Percentiles rank a stretch among this genome's conserved stretches.
Conservation (phyloP, 164 flowering plant genomes). For the Nelumbo lutea region DNA sequence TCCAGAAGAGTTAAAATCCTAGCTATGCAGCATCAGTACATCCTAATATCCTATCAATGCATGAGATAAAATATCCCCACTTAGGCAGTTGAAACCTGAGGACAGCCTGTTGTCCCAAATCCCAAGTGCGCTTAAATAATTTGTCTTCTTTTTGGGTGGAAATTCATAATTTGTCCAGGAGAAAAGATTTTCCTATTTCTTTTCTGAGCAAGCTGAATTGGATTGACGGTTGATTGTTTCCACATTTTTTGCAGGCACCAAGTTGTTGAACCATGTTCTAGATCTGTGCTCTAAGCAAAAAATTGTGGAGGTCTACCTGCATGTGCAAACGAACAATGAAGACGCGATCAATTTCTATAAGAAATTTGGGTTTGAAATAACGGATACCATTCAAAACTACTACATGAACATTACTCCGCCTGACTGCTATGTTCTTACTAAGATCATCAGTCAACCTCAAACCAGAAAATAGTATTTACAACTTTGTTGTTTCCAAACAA, state of each 20-base stretch:
- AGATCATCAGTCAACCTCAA: slow-evolving; percentile 42
- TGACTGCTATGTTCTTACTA: slow-evolving; percentile 82
- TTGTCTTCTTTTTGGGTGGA: too few relatives aligned
- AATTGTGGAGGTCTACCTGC: slow-evolving; percentile 81
- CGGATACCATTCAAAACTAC: slow-evolving; percentile 86
- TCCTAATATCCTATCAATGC: too few relatives aligned
- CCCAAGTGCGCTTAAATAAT: too few relatives aligned
- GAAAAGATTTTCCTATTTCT: too few relatives aligned
- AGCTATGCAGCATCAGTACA: too few relatives aligned
- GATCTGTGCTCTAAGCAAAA: slow-evolving; percentile 75
- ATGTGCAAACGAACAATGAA: slow-evolving; percentile 95
- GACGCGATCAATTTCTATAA: slow-evolving; percentile 22
- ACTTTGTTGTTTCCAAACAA: background rate
- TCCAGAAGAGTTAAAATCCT: too few relatives aligned
- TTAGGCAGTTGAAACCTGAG: too few relatives aligned
- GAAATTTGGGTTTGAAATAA: slow-evolving; percentile 92
- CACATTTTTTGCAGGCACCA: slow-evolving; percentile 57
- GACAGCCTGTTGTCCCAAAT: too few relatives aligned
- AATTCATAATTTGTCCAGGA: too few relatives aligned
- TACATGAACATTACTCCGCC: slow-evolving; percentile 89
- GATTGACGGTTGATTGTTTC: background rate
- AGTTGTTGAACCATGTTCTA: slow-evolving; percentile 77
- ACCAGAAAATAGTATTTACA: slow-evolving; percentile 42
- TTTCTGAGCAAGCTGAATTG: too few relatives aligned
- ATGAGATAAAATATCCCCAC: too few relatives aligned